These are phyloP conservation scores for Dalbergia cultrata DNA, from an alignment of 306 rosid species.

Conservation along the genomic window DNA sequence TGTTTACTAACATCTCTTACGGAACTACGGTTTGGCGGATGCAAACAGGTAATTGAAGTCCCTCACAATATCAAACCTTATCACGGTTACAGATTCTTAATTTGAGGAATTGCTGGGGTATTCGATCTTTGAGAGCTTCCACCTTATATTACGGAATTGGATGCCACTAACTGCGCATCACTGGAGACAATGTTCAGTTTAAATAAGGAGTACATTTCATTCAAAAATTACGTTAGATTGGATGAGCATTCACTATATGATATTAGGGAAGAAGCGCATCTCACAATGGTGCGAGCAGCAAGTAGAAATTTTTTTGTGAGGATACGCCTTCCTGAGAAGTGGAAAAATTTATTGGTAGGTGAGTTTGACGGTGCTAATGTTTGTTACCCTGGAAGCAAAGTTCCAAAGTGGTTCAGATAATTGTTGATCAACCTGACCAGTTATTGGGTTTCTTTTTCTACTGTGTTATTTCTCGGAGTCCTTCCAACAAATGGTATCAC, in stretches of 20 bases:
- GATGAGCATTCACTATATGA: neutral
- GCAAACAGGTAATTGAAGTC: conserved; percentile 14
- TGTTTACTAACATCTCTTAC: neutral
- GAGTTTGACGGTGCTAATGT: neutral
- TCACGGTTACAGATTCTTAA: too few species aligned
- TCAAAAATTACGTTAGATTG: neutral
- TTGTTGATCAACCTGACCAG: neutral
- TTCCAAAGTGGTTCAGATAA: conserved; percentile 23
- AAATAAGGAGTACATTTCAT: neutral
- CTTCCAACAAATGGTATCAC: neutral
- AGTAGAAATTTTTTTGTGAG: too few species aligned
- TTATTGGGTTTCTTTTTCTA: conserved; percentile 7
- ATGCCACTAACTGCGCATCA: conserved; percentile 30
- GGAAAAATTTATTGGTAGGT: neutral
- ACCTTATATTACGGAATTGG: neutral
- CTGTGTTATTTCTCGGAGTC: conserved; percentile 13
- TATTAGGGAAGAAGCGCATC: neutral
- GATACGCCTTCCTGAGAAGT: neutral
- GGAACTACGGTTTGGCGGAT: neutral
- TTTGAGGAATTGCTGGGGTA: conserved; percentile 20
- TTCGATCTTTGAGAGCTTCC: conserved; percentile 17
- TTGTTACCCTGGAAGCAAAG: neutral
- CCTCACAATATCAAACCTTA: conserved; percentile 24
- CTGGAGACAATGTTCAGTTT: neutral
- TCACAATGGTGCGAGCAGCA: neutral